Evolutionary conservation across 768 basidiomycete species (phyloP).

Genomic region (Psilocybe cyanescens): DNA sequence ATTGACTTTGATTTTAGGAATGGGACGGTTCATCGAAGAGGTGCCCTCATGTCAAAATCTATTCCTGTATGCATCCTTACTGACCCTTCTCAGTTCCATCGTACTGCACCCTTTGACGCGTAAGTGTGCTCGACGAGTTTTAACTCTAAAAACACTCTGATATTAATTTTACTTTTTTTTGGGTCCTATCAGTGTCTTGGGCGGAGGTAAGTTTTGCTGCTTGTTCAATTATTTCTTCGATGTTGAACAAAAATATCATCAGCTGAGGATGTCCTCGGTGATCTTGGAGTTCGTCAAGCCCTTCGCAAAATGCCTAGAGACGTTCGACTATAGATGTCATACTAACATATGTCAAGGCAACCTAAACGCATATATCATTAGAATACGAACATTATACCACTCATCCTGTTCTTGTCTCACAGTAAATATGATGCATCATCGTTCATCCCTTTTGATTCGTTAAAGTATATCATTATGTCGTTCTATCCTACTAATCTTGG

Average conservation of each 20-base stretch:
- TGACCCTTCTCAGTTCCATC: constrained; percentile 52
- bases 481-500: too few relatives aligned
- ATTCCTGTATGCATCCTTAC: constrained; percentile 7
- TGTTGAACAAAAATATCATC: constrained; percentile 7
- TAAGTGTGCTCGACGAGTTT: constrained; percentile 27
- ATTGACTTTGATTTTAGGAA: constrained; percentile 32
- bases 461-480: neutral
- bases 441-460: too few relatives aligned
- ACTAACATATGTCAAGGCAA: too few relatives aligned
- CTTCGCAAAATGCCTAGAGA: constrained; percentile 25
- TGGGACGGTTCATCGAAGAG: constrained; percentile 75
- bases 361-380: too few relatives aligned
- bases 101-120: constrained; percentile 69
- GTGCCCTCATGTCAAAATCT: constrained; percentile 28
- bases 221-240: neutral
- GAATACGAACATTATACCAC: neutral
- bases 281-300: constrained; percentile 83
- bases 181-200: constrained; percentile 48
- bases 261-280: constrained; percentile 81
- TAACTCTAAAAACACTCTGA: too few relatives aligned
- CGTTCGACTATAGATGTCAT: constrained; percentile 14
- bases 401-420: too few relatives aligned
- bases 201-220: constrained; percentile 51
- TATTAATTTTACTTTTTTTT: neutral
- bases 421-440: too few relatives aligned